Conservation (phyloP, 441 rosid genomes). For the Jatropha podagrica region DNA sequence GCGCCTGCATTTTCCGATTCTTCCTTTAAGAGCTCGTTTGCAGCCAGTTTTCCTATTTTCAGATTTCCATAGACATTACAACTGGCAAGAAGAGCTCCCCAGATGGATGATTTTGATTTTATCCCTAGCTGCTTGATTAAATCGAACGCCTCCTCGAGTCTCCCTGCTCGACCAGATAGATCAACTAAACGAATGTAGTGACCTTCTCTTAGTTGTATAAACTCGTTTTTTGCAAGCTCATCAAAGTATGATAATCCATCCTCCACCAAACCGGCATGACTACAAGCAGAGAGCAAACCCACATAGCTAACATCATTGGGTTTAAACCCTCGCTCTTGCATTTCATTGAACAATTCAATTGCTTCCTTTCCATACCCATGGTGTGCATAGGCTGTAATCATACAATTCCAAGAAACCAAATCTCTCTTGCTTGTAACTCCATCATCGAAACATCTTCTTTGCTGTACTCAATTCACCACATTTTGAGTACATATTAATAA, state of each 20-base stretch:
- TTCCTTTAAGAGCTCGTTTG: constrained; percentile 40
- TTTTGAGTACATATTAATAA: constrained; percentile 68
- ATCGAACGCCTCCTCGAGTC: constrained; percentile 43
- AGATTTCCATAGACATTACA: constrained; percentile 48
- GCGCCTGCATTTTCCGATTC: constrained; percentile 56
- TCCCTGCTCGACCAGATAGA: constrained; percentile 62
- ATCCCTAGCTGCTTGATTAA: constrained; percentile 32
- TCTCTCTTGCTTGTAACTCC: constrained; percentile 43
- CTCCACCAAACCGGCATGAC: constrained; percentile 58
- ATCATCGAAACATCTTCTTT: constrained; percentile 42
- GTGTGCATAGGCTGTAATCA: constrained; percentile 65
- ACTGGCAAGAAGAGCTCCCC: constrained; percentile 62
- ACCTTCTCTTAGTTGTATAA: constrained; percentile 47
- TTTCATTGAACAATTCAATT: constrained; percentile 46
- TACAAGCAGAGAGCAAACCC: constrained; percentile 57
- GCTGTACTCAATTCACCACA: constrained; percentile 51
- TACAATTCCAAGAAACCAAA: constrained; percentile 57
- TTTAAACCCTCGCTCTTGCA: constrained; percentile 43
- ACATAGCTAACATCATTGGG: constrained; percentile 54
- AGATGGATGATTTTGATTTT: constrained; percentile 40
- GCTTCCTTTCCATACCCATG: constrained; percentile 61
- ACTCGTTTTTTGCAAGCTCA: constrained; percentile 43
- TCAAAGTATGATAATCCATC: constrained; percentile 50
- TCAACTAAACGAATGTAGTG: constrained; percentile 61
- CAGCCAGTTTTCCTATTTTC: constrained; percentile 46